Base-by-base conservation (phyloP, 2,329 filamentous ascomycete genomes). In the Exophiala lecanii-corni region DNA sequence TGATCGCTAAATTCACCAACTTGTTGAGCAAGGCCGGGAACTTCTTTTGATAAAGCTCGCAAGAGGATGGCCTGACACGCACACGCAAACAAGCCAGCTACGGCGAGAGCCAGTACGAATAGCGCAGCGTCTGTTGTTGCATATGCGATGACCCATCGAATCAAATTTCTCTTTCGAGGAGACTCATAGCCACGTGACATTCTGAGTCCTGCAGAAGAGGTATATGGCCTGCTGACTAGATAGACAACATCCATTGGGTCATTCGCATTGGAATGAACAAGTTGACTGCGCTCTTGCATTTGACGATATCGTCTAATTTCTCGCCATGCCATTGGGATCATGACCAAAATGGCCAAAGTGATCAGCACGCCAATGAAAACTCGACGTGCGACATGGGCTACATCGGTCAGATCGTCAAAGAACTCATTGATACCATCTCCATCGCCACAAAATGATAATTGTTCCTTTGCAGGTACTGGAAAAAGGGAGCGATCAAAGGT, bases 181-280 rank as follows among this genome's bases (percentile, higher is more conserved):
- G 63, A 77, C 40, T 76, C 77, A 65, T 91, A 81, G 45, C 71
- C 74, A 18, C 46, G 41, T 9, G 54, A 51, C 7, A 54, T 10
- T 65, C 77, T 82, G 61, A 95, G 76, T 30, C 89, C 91, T 19
- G 76, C 68, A 2, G 74, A 74, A 1, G 87, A 79, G 1, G 88
- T 86, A 55, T 83, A 79, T 1, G 91, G 89, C 16, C 88, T 79
- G 23, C 87, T 89, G 21, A 84, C 81, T 54, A 96, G 84, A 66
- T 96, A 94, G 31, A 94, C 79, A 25, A 89, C 81, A 60, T 97
- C 91, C 74, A 95, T 81, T 1, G 84, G 77, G 58, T 97, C 89
- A 59, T 81, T 81, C 20, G 79, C 76, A 42, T 82, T 72, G 53
- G 76, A 70, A 34, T 74, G 70, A 54, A 94, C 75, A 21, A 89